phyloP scores from a whole-genome alignment of 225 moss, liverwort and hornwort species.

The Antitrichia curtipendula region DNA sequence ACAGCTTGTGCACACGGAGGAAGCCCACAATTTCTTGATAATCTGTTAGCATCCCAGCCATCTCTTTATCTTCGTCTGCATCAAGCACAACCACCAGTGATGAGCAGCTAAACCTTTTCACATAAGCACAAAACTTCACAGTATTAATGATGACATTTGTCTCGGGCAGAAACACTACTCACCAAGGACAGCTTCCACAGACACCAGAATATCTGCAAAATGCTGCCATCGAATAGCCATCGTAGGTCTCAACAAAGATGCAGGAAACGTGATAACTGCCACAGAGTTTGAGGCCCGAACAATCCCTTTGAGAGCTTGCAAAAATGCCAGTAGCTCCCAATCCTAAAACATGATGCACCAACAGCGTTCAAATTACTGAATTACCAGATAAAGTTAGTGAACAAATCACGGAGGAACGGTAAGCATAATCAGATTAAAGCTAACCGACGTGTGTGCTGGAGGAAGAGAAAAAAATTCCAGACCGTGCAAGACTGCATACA shows the following conservation, averaged over 20 bases:
- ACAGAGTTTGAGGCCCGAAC: conserved; percentile 66
- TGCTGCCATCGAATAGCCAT: conserved; percentile 81
- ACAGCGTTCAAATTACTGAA: neutral
- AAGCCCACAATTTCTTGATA: conserved; percentile 91
- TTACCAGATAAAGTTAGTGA: neutral
- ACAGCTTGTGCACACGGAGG: conserved; percentile 78
- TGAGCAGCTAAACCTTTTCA: conserved; percentile 2
- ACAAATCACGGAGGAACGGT: neutral
- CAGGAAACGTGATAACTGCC: conserved; percentile 73
- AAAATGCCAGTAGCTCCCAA: conserved; percentile 79
- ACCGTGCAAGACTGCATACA: conserved; percentile 75
- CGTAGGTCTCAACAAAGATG: conserved; percentile 57
- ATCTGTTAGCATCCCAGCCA: conserved; percentile 74
- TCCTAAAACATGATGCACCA: conserved; percentile 33
- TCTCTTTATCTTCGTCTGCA: conserved; percentile 80
- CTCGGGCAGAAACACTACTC: neutral
- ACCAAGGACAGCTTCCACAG: conserved; percentile 79
- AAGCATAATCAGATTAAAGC: neutral
- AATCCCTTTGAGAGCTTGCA: conserved; percentile 68
- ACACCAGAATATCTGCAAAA: conserved; percentile 71
- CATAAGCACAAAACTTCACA: neutral
- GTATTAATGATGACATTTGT: neutral
- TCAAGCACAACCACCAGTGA: neutral
- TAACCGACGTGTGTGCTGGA: neutral
- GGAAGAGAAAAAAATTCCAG: conserved; percentile 1